Evolutionary conservation across 176 grass and related monocot species (phyloP).

Genomic region (Pharus latifolius): DNA sequence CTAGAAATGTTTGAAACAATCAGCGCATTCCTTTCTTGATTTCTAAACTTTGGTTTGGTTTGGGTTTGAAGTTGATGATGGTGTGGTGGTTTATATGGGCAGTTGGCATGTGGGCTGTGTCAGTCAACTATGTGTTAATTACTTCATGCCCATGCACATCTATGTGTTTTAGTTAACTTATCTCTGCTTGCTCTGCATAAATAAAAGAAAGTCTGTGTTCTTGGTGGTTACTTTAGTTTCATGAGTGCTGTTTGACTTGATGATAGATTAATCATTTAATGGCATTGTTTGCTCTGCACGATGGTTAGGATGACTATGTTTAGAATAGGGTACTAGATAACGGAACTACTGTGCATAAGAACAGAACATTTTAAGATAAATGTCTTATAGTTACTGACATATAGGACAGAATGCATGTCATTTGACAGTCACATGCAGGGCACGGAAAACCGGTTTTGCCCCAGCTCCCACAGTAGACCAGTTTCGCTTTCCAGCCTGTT

Average conservation of each 20-base stretch:
- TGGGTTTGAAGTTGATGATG: background rate
- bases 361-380: no score
- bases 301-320: background rate
- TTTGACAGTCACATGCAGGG: no score
- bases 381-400: no score
- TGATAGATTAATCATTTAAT: background rate
- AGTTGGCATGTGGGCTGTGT: conserved; percentile 17
- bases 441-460: no score
- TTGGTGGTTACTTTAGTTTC: background rate
- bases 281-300: background rate
- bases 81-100: conserved; percentile 26
- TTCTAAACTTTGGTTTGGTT: background rate
- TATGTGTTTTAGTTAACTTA: conserved; percentile 10
- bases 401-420: no score
- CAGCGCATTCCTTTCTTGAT: background rate
- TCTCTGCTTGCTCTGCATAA: conserved; percentile 10
- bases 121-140: background rate
- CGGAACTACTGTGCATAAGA: background rate
- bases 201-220: conserved; percentile 1
- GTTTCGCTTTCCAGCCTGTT: no score
- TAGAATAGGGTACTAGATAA: background rate
- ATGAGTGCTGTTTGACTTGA: conserved; percentile 3
- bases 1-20: background rate
- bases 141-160: background rate
- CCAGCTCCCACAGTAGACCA: no score